Evolutionary conservation across 805 yeast genomes (phyloP).

Genomic region (Wickerhamiella slavikovae): DNA sequence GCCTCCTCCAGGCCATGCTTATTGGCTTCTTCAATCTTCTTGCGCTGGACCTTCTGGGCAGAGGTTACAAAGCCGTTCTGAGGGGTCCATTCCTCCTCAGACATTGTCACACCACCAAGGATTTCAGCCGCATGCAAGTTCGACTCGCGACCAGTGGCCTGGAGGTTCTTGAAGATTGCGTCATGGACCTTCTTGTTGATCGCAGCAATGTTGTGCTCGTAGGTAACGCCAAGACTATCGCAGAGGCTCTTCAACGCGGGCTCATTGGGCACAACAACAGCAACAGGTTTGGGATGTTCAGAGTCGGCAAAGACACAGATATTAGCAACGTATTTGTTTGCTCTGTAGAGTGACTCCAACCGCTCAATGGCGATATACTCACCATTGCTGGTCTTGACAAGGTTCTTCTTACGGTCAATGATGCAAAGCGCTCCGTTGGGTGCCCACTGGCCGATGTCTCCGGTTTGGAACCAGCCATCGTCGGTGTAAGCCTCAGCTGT

Average conservation of each 20-base stretch:
- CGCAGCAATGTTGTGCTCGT: conserved; percentile 26
- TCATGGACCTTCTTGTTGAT: conserved; percentile 34
- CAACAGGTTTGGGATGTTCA: conserved; percentile 75
- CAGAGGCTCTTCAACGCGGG: conserved; percentile 39
- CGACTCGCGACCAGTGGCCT: conserved; percentile 58
- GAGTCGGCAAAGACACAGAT: conserved; percentile 88
- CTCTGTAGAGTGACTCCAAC: conserved; percentile 76
- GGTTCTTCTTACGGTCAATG: conserved; percentile 87
- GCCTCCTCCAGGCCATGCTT: conserved; percentile 46
- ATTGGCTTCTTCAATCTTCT: conserved; percentile 57
- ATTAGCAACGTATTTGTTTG: conserved; percentile 55
- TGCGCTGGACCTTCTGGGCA: conserved; percentile 92
- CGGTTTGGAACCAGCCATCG: conserved; percentile 90
- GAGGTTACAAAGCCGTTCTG: conserved; percentile 83
- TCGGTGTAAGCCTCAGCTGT: conserved; percentile 54
- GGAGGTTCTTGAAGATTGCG: conserved; percentile 35
- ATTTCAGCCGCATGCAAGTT: conserved; percentile 78
- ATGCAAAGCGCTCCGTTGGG: conserved; percentile 55
- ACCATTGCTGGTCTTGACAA: conserved; percentile 90
- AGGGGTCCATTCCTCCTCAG: conserved; percentile 95
- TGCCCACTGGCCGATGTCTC: conserved; percentile 93
- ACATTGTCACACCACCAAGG: conserved; percentile 52
- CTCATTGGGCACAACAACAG: conserved; percentile 70
- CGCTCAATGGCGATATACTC: conserved; percentile 95
- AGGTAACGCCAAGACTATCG: conserved; percentile 25